Percentiles rank a stretch among this genome's conserved stretches.
These are phyloP conservation scores for Dendrobium chrysotoxum DNA, from an alignment of 106 monocot species.

Conservation along the genomic window DNA sequence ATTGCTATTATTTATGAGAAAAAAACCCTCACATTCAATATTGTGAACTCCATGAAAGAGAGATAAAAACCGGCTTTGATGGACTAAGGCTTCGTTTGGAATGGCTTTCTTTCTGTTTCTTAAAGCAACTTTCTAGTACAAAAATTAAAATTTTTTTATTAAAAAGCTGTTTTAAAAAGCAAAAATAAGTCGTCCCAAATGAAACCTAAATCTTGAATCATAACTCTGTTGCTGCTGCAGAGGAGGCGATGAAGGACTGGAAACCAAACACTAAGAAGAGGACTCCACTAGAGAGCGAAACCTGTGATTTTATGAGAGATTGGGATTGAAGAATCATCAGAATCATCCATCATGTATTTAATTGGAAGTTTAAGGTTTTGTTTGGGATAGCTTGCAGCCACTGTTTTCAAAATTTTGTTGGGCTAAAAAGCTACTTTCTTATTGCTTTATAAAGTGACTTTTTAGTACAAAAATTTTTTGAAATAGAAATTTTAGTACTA, in stretches of 20 bases:
- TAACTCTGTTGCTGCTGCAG: not conserved
- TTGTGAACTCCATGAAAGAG: not conserved
- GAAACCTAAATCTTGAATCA: not conserved
- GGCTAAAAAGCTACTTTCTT: no score
- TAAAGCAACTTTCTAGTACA: no score
- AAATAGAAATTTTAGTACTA: no score
- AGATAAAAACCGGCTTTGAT: not conserved
- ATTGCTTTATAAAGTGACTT: no score
- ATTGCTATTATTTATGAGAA: not conserved
- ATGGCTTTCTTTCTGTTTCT: no score
- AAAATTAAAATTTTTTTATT: no score
- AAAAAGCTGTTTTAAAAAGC: no score
- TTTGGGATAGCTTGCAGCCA: no score
- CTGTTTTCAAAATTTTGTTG: no score
- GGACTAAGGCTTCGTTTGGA: no score
- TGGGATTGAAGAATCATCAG: not conserved
- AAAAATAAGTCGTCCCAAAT: no score
- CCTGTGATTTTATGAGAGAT: conserved; percentile 24
- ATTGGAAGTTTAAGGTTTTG: not conserved
- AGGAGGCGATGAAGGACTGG: conserved; percentile 52
- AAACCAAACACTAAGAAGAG: conserved; percentile 87
- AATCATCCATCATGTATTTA: not conserved
- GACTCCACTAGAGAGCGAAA: conserved; percentile 74
- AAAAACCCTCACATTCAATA: not conserved
- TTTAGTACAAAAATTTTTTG: no score